Evolutionary conservation across 2,329 filamentous ascomycete species (phyloP), one percentile per base, ranked within the genome.

Genomic region (Aotearoamyces nothofagi): DNA sequence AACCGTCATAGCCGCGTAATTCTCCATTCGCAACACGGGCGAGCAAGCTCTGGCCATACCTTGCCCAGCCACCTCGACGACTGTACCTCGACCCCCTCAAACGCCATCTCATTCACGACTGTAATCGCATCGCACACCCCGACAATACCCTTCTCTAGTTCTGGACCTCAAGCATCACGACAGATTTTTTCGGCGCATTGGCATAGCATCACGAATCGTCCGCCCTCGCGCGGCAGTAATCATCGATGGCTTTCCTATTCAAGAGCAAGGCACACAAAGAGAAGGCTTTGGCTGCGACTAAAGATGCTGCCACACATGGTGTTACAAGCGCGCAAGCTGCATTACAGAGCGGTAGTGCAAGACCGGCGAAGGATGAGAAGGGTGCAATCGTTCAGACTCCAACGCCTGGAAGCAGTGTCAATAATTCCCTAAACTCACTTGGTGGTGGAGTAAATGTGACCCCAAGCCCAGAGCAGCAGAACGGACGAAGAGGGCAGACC

Each of bases 161-260:
- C n/a, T n/a, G n/a, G n/a, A n/a, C n/a, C n/a, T n/a, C n/a, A n/a
- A n/a, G n/a, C n/a, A n/a, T n/a, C n/a, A n/a, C n/a, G n/a, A n/a
- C n/a, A n/a, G n/a, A n/a, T n/a, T n/a, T n/a, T n/a, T n/a, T n/a
- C n/a, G n/a, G n/a, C n/a, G n/a, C n/a, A n/a, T n/a, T n/a, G n/a
- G n/a, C n/a, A n/a, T n/a, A n/a, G n/a, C n/a, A n/a, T n/a, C n/a
- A n/a, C n/a, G n/a, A n/a, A n/a, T n/a, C n/a, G n/a, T n/a, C n/a
- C n/a, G n/a, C n/a, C n/a, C n/a, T n/a, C n/a, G n/a, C n/a, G n/a
- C n/a, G n/a, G n/a, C n/a, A n/a, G n/a, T n/a, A n/a, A n/a, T n/a
- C n/a, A n/a, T n/a, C 53, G 54, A 84, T 84, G 78, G 74, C 78
- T 41, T 84, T 84, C 54, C 65, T 84, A 37, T 84, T 84, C 61